Evolutionary conservation across 306 rosid genomes (phyloP).

Genomic region (Neltuma alba): DNA sequence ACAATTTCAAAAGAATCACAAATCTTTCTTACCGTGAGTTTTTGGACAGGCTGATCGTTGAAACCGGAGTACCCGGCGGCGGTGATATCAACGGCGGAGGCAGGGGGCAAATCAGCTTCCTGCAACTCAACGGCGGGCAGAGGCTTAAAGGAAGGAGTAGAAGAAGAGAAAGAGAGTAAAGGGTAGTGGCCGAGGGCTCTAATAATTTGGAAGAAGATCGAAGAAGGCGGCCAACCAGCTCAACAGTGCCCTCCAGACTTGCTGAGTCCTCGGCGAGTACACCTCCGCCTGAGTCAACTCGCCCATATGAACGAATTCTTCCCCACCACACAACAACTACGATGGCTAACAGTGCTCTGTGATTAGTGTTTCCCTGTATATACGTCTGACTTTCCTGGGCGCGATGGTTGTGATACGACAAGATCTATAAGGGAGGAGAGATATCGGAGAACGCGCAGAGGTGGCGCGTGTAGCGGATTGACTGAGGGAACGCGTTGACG

Average conservation of each 20-base stretch:
- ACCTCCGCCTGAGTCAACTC: slow-evolving; percentile 73
- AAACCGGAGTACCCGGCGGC: slow-evolving; percentile 29
- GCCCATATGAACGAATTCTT: slow-evolving; percentile 42
- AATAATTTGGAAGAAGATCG: slow-evolving; percentile 60
- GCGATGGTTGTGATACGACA: background rate
- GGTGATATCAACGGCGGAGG: slow-evolving; percentile 56
- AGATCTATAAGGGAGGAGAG: background rate
- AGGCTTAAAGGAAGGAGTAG: slow-evolving; percentile 56
- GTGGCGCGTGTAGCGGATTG: background rate
- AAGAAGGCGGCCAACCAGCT: slow-evolving; percentile 70
- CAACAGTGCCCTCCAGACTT: slow-evolving; percentile 63
- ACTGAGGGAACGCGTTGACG: background rate
- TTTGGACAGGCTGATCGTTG: slow-evolving; percentile 24
- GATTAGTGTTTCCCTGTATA: background rate
- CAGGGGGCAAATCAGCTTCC: slow-evolving; percentile 46
- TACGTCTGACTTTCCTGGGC: background rate
- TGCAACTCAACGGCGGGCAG: slow-evolving; percentile 59
- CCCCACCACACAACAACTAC: slow-evolving; percentile 13
- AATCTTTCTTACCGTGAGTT: slow-evolving; percentile 54
- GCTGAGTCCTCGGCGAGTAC: slow-evolving; percentile 55
- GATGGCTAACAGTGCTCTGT: background rate
- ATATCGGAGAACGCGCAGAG: slow-evolving; percentile 7
- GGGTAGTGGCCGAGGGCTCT: slow-evolving; percentile 61
- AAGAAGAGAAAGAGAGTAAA: slow-evolving; percentile 57
- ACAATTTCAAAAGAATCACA: background rate